Conservation (phyloP, 805 yeast genomes). For the Jamesozyma gamospora region DNA sequence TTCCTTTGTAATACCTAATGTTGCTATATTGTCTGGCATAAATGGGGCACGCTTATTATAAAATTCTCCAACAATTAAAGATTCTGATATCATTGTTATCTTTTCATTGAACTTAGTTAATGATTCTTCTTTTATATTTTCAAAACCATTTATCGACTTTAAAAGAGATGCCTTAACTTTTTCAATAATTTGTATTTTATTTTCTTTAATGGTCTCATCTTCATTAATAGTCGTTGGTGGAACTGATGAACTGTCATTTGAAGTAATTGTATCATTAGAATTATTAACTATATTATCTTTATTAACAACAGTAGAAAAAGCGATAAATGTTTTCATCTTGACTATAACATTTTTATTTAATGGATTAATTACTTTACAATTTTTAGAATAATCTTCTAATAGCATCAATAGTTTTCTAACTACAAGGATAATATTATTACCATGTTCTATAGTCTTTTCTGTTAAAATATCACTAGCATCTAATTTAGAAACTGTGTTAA, state of each 20-base stretch:
- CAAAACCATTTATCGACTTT: slow-evolving; percentile 11
- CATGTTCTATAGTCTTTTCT: slow-evolving; percentile 8
- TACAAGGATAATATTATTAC: slow-evolving; percentile 11
- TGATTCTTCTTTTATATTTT: slow-evolving; percentile 8
- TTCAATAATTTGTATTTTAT: background rate
- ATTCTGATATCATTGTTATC: slow-evolving; percentile 23
- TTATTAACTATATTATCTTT: background rate
- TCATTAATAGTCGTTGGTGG: background rate
- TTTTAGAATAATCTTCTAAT: slow-evolving; percentile 24
- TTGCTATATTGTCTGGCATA: slow-evolving; percentile 9
- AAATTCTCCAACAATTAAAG: slow-evolving; percentile 24
- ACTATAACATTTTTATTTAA: slow-evolving; percentile 10
- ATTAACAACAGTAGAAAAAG: slow-evolving; percentile 9
- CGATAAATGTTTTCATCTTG: slow-evolving; percentile 13
- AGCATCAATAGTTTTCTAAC: slow-evolving; percentile 22
- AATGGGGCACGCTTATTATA: slow-evolving; percentile 18
- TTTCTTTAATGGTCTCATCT: background rate
- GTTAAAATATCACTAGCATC: background rate
- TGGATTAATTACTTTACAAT: slow-evolving; percentile 18
- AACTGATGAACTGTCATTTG: background rate
- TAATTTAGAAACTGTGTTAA: background rate
- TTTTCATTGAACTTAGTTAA: slow-evolving; percentile 13
- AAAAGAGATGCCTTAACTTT: background rate
- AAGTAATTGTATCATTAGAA: background rate
- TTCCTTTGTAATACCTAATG: slow-evolving; percentile 17